Evolutionary conservation across 2,329 filamentous ascomycete genomes (phyloP), one percentile per base, ranked within the genome.

Genomic region (Davidsoniella neocaledoniae): DNA sequence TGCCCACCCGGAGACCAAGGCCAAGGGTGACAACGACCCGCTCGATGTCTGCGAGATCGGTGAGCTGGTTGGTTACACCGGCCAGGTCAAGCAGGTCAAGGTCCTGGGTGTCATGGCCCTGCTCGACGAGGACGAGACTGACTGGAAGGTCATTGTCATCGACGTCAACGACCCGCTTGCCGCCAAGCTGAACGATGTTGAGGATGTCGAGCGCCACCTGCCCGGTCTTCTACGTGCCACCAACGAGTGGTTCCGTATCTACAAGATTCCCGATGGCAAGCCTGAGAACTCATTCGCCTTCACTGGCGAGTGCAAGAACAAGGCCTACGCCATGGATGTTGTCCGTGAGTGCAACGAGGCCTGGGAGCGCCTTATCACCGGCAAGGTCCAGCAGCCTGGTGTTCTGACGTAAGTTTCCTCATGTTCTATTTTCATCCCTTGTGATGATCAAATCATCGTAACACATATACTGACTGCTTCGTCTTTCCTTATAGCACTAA

Each of bases 211-310:
- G 79, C 83, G 90, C 64, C 91, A 96, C 74, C 81, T 98, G 53
- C 91, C 91, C 54, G 91, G 91, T 61, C 86, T 98, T 54, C 78
- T 98, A 66, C 84, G 91, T 59, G 91, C 91, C 64, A 96, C 90
- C 65, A 98, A 98, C 66, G 91, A 98, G 76, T 98, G 91, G 91
- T 98, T 98, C 87, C 87, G 91, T 69, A 98, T 98, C 79, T 98
- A 98, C 83, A 98, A 98, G 79, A 98, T 98, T 71, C 91, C 91
- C 65, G 91, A 98, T 66, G 91, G 91, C 76, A 98, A 98, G 87
- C 88, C 90, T 62, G 91, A 98, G 83, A 98, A 98, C 81, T 91
- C 96, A 74, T 98, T 98, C 65, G 91, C 91, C 62, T 98, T 98
- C 76, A 95, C 88, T 54, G 91, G 91, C 74, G 91, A 98, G 77